Percentiles rank a stretch among this genome's conserved stretches.
These are phyloP conservation scores for Lasiodiplodia sp. DNA, from an alignment of 2,329 filamentous ascomycete genomes.

Conservation along the genomic window DNA sequence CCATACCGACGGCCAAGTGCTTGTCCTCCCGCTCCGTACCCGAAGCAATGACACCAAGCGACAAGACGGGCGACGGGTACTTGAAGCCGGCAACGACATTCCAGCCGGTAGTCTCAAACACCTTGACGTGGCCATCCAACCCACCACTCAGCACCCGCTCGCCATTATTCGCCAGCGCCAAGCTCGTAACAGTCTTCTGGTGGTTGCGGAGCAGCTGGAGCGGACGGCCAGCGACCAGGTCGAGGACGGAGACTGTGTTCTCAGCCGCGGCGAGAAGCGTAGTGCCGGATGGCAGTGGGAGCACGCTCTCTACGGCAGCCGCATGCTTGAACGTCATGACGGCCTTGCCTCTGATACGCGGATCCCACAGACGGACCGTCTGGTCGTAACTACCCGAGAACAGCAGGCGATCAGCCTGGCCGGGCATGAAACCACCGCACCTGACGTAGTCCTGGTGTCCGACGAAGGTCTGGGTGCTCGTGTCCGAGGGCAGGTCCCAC, in stretches of 20 bases:
- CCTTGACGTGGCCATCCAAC: slow-evolving; percentile 94
- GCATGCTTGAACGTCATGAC: slow-evolving; percentile 96
- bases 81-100: slow-evolving; percentile 95
- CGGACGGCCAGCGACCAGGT: slow-evolving; percentile 89
- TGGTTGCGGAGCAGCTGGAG: slow-evolving; percentile 89
- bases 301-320: slow-evolving; percentile 86
- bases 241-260: slow-evolving; percentile 87
- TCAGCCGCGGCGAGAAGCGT: slow-evolving; percentile 85
- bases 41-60: slow-evolving; percentile 76
- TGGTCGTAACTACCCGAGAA: slow-evolving; percentile 94
- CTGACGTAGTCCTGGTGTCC: slow-evolving; percentile 95
- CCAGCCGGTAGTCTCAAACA: slow-evolving; percentile 94
- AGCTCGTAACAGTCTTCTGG: slow-evolving; percentile 94
- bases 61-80: slow-evolving; percentile 89
- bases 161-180: slow-evolving; percentile 82
- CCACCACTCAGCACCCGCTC: slow-evolving; percentile 85
- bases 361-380: slow-evolving; percentile 93
- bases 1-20: slow-evolving; percentile 93
- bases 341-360: slow-evolving; percentile 68
- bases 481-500: slow-evolving; percentile 89
- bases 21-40: slow-evolving; percentile 79
- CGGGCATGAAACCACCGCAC: slow-evolving; percentile 83
- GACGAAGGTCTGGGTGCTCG: slow-evolving; percentile 77
- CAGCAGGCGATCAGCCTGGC: slow-evolving; percentile 72
- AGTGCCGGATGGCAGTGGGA: slow-evolving; percentile 85